Evolutionary conservation across 805 yeast species (phyloP).

Genomic region (Blastobotrys robertii): DNA sequence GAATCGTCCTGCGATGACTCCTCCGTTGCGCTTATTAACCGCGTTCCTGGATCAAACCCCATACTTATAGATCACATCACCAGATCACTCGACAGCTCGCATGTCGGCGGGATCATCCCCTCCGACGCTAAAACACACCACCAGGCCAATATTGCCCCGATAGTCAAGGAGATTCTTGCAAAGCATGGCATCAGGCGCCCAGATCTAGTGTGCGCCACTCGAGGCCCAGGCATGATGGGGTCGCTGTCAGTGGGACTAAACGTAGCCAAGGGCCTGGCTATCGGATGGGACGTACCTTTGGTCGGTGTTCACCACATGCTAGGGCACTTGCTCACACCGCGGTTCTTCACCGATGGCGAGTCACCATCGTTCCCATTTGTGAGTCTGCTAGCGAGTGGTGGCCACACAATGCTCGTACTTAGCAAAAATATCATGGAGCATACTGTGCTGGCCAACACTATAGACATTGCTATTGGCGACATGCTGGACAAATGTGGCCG

Average conservation of each 20-base stretch:
- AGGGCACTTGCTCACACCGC: conserved; percentile 71
- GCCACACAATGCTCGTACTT: conserved; percentile 82
- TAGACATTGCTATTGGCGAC: conserved; percentile 90
- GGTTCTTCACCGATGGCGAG: conserved; percentile 36
- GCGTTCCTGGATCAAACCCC: conserved; percentile 35
- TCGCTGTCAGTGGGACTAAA: conserved; percentile 75
- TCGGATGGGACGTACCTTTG: conserved; percentile 69
- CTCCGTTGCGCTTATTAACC: conserved; percentile 69
- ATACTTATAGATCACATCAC: conserved; percentile 49
- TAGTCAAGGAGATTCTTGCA: conserved; percentile 38
- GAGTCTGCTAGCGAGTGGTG: conserved; percentile 80
- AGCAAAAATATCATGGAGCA: conserved; percentile 55
- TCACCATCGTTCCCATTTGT: conserved; percentile 70
- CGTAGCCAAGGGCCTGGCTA: conserved; percentile 72
- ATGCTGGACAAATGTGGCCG: conserved; percentile 89
- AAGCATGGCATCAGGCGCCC: conserved; percentile 8
- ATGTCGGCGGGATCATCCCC: conserved; percentile 81
- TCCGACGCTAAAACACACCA: conserved; percentile 77
- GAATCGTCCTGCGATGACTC: conserved; percentile 96
- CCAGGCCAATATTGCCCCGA: conserved; percentile 42
- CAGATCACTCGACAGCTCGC: conserved; percentile 53
- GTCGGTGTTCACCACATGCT: conserved; percentile 95
- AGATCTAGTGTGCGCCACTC: conserved; percentile 65
- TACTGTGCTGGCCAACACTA: conserved; percentile 60
- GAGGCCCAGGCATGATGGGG: conserved; percentile 97